phyloP scores from a whole-genome alignment of 2,329 filamentous ascomycete genomes.

The Biscogniauxia marginata region DNA sequence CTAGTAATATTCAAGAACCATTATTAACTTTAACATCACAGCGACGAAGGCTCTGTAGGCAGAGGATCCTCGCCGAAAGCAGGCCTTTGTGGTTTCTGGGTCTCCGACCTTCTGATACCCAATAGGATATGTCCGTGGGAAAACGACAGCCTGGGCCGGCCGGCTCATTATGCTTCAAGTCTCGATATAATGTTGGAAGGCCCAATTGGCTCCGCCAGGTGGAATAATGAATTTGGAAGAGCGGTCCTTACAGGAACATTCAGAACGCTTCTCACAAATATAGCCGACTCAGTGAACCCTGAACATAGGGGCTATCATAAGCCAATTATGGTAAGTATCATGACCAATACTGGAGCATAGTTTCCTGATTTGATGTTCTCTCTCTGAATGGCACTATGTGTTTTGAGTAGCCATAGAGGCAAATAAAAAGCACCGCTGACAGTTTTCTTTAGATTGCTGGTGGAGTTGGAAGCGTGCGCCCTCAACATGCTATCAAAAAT shows the following conservation, averaged over 20 bases:
- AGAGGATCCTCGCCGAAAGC: constrained; percentile 91
- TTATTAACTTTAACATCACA: constrained; percentile 20
- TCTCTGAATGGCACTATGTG: no score
- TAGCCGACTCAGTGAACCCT: constrained; percentile 39
- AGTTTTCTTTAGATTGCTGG: constrained; percentile 80
- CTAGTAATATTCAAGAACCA: neutral
- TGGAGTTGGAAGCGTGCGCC: constrained; percentile 87
- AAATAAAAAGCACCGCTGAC: neutral
- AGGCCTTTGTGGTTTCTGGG: constrained; percentile 88
- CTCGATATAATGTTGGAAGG: constrained; percentile 98
- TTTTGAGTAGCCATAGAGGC: no score
- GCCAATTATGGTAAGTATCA: constrained; percentile 53
- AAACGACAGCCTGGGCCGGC: constrained; percentile 75
- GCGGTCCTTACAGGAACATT: constrained; percentile 89
- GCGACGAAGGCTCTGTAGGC: constrained; percentile 90
- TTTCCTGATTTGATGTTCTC: neutral
- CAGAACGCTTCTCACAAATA: constrained; percentile 72
- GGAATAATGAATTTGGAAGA: constrained; percentile 94
- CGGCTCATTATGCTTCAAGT: constrained; percentile 87
- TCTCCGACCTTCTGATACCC: constrained; percentile 90
- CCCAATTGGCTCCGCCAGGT: constrained; percentile 89
- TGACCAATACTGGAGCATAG: neutral
- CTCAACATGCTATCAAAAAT: constrained; percentile 86
- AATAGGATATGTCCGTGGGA: constrained; percentile 85
- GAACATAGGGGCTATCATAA: constrained; percentile 94